Conservation (phyloP, 306 rosid genomes). For the Pterocarpus santalinus region DNA sequence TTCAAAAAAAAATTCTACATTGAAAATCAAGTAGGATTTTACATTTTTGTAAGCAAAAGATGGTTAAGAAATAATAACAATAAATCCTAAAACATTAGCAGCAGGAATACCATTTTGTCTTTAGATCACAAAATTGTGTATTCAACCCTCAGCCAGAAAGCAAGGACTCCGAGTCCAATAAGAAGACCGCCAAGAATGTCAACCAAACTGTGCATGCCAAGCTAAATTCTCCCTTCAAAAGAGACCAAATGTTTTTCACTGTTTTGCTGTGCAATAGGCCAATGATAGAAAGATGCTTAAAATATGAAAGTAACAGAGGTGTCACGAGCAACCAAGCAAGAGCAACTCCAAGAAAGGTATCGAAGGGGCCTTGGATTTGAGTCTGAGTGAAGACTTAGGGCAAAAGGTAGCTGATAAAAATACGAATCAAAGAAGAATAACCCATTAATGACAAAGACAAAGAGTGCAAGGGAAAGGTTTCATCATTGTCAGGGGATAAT, state of each 20-base stretch:
- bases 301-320: slow-evolving; percentile 45
- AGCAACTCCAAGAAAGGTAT: slow-evolving; percentile 62
- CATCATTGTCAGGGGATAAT: slow-evolving; percentile 39
- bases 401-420: slow-evolving; percentile 77
- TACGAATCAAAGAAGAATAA: slow-evolving; percentile 42
- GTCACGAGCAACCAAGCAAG: slow-evolving; percentile 73
- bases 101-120: slow-evolving; percentile 81
- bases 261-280: slow-evolving; percentile 38
- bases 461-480: slow-evolving; percentile 40
- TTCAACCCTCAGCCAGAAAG: slow-evolving; percentile 78
- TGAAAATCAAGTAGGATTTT: background rate
- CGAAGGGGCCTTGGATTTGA: slow-evolving; percentile 63
- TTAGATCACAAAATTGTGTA: slow-evolving; percentile 72
- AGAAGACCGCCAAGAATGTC: slow-evolving; percentile 79
- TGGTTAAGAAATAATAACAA: slow-evolving; percentile 2
- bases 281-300: slow-evolving; percentile 18
- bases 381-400: slow-evolving; percentile 68
- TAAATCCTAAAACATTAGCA: slow-evolving; percentile 16
- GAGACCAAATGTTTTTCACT: slow-evolving; percentile 40
- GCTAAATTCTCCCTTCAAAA: slow-evolving; percentile 87
- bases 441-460: slow-evolving; percentile 43
- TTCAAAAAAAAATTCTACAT: too few species aligned
- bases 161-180: slow-evolving; percentile 73
- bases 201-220: slow-evolving; percentile 90
- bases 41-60: background rate